These are phyloP conservation scores for Wickerhamomyces chaumierensis DNA, from an alignment of 805 yeast genomes.

Conservation along the genomic window DNA sequence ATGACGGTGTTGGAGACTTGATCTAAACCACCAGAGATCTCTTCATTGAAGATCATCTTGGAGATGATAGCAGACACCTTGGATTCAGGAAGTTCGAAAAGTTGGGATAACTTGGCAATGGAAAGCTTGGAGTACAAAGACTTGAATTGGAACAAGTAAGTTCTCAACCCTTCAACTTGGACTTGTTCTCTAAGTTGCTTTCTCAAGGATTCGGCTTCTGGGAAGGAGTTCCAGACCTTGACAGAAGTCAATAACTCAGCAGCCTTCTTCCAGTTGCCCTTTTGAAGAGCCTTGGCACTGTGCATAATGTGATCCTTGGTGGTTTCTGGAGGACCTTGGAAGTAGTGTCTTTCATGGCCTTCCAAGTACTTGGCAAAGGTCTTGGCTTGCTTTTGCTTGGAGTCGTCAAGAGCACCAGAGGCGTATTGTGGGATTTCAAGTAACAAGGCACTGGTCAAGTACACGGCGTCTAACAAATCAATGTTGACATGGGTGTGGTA, in stretches of 20 bases:
- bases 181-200: conserved; percentile 66
- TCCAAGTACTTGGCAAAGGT: conserved; percentile 88
- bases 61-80: conserved; percentile 54
- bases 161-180: conserved; percentile 83
- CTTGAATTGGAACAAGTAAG: conserved; percentile 83
- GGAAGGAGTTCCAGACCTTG: conserved; percentile 78
- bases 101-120: conserved; percentile 45
- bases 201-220: conserved; percentile 56
- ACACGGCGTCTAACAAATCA: conserved; percentile 89
- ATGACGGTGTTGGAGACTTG: conserved; percentile 51
- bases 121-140: conserved; percentile 67
- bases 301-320: conserved; percentile 87
- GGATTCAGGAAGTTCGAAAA: conserved; percentile 51
- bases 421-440: conserved; percentile 90
- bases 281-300: conserved; percentile 80
- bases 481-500: conserved; percentile 97
- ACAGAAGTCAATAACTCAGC: conserved; percentile 61
- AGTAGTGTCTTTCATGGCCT: conserved; percentile 85
- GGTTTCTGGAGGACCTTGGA: conserved; percentile 97
- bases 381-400: conserved; percentile 60
- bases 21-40: conserved; percentile 65
- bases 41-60: conserved; percentile 69
- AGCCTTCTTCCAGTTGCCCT: conserved; percentile 82
- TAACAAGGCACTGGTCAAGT: conserved; percentile 79
- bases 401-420: conserved; percentile 41